phyloP scores from a whole-genome alignment of 2,329 filamentous ascomycete genomes.

The Microcyclospora tardicrescens region DNA sequence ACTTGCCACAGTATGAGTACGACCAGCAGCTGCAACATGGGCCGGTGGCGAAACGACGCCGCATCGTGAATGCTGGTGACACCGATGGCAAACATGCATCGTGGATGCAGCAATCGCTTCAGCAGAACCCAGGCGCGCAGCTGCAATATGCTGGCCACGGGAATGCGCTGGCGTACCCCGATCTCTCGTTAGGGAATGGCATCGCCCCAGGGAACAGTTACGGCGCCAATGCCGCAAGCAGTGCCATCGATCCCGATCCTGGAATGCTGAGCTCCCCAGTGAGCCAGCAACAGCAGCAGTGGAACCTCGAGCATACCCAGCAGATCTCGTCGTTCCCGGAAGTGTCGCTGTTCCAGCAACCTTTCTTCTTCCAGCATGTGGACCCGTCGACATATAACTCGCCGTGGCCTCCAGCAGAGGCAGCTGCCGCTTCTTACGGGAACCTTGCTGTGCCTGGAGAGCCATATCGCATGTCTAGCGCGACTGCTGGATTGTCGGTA shows the following conservation, averaged over 20 bases:
- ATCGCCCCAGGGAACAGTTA: too few relatives aligned
- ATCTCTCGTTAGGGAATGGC: too few relatives aligned
- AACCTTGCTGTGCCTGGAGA: background rate
- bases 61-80: background rate
- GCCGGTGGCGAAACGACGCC: background rate
- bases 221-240: background rate
- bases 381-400: constrained; percentile 13
- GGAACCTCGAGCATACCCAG: background rate
- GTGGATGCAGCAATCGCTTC: too few relatives aligned
- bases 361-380: constrained; percentile 18
- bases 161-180: too few relatives aligned
- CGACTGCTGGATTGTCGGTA: background rate
- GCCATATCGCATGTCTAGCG: background rate
- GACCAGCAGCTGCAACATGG: background rate
- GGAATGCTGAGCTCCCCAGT: background rate
- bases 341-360: constrained; percentile 14
- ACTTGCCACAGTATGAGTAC: too few relatives aligned
- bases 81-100: background rate
- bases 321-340: constrained; percentile 13
- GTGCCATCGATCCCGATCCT: background rate
- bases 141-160: too few relatives aligned
- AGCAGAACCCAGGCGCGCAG: too few relatives aligned
- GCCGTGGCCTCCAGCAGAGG: constrained; percentile 10
- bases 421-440: constrained; percentile 1
- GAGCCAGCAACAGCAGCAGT: background rate